These are phyloP conservation scores for Epicoccum nigrum DNA, from an alignment of 2,329 filamentous ascomycete species.

Conservation along the genomic window DNA sequence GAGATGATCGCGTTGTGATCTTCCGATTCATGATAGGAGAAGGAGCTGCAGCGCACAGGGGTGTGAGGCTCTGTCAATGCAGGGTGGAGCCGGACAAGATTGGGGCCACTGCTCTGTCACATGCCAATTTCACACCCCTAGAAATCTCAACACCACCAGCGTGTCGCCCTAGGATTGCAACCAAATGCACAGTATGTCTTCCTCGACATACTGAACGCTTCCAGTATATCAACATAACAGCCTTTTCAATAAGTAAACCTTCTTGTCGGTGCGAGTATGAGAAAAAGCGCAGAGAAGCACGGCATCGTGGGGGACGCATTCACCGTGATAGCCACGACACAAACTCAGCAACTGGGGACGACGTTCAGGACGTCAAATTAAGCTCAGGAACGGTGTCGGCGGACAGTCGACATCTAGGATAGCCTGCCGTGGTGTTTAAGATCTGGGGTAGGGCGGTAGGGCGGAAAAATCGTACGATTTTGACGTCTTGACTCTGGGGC, in stretches of 20 bases:
- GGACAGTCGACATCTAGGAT: conserved; percentile 10
- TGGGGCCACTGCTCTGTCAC: conserved; percentile 18
- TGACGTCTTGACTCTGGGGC: too few species aligned
- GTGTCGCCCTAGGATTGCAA: too few species aligned
- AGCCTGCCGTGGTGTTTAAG: conserved; percentile 10
- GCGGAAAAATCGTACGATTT: conserved; percentile 40
- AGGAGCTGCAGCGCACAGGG: not conserved
- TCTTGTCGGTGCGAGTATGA: too few species aligned
- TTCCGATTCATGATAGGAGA: too few species aligned
- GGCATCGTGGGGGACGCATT: not conserved
- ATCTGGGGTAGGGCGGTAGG: conserved; percentile 20
- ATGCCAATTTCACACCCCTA: not conserved
- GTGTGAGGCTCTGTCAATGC: not conserved
- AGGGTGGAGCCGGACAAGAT: not conserved
- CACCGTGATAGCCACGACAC: not conserved
- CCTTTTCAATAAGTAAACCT: too few species aligned
- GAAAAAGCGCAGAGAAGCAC: too few species aligned
- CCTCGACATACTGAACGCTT: not conserved
- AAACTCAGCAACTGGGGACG: not conserved
- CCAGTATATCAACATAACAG: not conserved
- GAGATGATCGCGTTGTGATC: too few species aligned
- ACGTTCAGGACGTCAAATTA: conserved; percentile 9
- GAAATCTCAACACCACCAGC: too few species aligned
- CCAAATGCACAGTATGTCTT: not conserved
- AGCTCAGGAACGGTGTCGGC: conserved; percentile 12